A percentile compares a stretch with the other conserved stretches of the same genome.
Evolutionary conservation across 2,329 filamentous ascomycete species (phyloP).

Genomic region (Paecilomyces sp.): DNA sequence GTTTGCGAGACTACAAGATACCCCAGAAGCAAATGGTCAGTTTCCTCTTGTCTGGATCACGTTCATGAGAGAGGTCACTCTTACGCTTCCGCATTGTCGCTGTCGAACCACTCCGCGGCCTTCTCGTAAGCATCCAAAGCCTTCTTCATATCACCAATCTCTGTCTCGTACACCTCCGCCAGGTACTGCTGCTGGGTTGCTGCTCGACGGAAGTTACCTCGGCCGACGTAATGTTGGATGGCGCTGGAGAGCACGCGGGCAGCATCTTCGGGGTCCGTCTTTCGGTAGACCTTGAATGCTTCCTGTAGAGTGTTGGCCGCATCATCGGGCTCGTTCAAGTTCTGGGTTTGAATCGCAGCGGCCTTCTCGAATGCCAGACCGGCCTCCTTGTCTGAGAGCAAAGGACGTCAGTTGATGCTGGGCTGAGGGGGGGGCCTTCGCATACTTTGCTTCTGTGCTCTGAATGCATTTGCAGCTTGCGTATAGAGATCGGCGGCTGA

Average conservation of each 20-base stretch:
- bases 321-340: constrained; percentile 87
- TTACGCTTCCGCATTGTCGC: constrained; percentile 75
- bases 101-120: constrained; percentile 83
- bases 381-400: constrained; percentile 64
- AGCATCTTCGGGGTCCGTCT: constrained; percentile 74
- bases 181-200: constrained; percentile 86
- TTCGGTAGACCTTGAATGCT: constrained; percentile 92
- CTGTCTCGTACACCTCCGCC: constrained; percentile 77
- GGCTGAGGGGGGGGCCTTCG: constrained; percentile 4
- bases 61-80: constrained; percentile 24
- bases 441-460: constrained; percentile 76
- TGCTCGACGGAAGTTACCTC: constrained; percentile 85
- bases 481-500: constrained; percentile 80
- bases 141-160: constrained; percentile 68
- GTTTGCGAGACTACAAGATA: constrained; percentile 64
- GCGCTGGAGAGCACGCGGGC: constrained; percentile 71
- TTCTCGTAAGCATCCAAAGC: constrained; percentile 79
- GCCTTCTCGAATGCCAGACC: constrained; percentile 81
- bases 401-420: neutral
- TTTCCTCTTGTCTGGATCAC: neutral
- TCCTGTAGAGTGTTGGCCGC: constrained; percentile 82
- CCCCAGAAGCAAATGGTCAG: neutral
- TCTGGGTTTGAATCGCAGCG: constrained; percentile 69
- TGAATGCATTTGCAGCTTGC: constrained; percentile 86
- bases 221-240: constrained; percentile 77